Percentiles rank a stretch among this genome's conserved stretches.
Evolutionary conservation across 257 asterid genomes (phyloP).

Genomic region (Solanum neorickii): DNA sequence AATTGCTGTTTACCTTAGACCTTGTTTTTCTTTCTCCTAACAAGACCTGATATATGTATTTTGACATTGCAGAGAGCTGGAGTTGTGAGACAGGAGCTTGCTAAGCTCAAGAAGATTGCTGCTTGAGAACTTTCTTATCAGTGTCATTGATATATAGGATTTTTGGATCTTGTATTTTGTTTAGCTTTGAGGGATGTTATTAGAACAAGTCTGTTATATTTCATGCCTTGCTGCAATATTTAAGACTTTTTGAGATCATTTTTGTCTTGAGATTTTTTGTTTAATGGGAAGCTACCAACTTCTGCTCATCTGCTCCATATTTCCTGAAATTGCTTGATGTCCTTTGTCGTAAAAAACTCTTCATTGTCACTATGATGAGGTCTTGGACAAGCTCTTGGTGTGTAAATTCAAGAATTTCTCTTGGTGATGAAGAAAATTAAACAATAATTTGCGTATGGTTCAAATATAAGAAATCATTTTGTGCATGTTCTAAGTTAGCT

Average conservation of each 20-base stretch:
- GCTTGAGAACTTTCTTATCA: not conserved
- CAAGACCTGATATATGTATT: not conserved
- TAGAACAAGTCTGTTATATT: not conserved
- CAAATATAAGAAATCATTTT: not conserved
- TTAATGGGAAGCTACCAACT: not conserved
- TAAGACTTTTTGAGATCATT: not conserved
- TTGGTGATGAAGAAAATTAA: not conserved
- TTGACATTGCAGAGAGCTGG: conserved; percentile 64
- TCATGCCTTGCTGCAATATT: not conserved
- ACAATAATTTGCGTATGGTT: not conserved
- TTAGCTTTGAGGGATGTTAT: not conserved
- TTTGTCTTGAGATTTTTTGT: not conserved
- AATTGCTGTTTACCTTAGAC: not conserved
- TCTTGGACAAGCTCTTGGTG: not conserved
- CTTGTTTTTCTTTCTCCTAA: not conserved
- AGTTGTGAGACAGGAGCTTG: conserved; percentile 80
- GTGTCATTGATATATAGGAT: not conserved
- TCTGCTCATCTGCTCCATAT: not conserved
- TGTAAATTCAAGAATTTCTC: not conserved
- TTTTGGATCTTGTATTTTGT: not conserved
- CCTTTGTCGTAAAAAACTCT: not conserved
- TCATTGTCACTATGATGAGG: not conserved
- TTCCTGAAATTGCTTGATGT: not conserved
- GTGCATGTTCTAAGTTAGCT: not conserved
- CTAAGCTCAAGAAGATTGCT: conserved; percentile 42